Evolutionary conservation across 2,329 filamentous ascomycete genomes (phyloP).

Genomic region (Fusarium sp.): DNA sequence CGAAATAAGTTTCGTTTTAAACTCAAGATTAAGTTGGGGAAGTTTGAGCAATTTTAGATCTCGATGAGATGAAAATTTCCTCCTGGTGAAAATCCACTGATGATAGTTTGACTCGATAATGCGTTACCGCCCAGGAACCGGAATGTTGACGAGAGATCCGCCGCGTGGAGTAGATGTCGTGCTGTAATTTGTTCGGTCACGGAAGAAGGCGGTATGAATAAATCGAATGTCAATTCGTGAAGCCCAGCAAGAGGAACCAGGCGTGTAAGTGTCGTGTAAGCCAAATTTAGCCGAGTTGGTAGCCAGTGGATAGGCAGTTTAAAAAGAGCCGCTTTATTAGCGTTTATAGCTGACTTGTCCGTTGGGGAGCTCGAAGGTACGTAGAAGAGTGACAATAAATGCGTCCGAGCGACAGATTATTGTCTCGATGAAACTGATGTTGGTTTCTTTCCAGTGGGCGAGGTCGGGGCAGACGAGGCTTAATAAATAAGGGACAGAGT

Average conservation of each 20-base stretch:
- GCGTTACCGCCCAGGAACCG: constrained; percentile 44
- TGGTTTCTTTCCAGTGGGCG: constrained; percentile 24
- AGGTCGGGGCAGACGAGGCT: constrained; percentile 43
- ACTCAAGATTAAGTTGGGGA: constrained; percentile 30
- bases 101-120: constrained; percentile 34
- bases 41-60: constrained; percentile 27
- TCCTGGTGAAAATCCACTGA: constrained; percentile 36
- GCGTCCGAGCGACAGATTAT: background rate
- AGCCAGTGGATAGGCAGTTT: constrained; percentile 12
- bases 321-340: constrained; percentile 34
- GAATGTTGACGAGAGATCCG: constrained; percentile 39
- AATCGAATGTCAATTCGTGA: constrained; percentile 35
- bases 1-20: constrained; percentile 25
- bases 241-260: constrained; percentile 3
- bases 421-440: constrained; percentile 5
- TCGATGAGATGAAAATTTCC: constrained; percentile 41
- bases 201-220: constrained; percentile 37
- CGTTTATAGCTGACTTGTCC: constrained; percentile 18
- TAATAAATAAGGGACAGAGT: constrained; percentile 39
- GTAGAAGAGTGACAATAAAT: background rate
- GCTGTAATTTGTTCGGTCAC: constrained; percentile 38
- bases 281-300: constrained; percentile 35
- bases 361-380: constrained; percentile 7
- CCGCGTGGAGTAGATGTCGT: constrained; percentile 44
- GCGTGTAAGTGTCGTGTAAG: constrained; percentile 41